phyloP scores from a whole-genome alignment of 1,284 basidiomycete species.

The Meira nashicola region DNA sequence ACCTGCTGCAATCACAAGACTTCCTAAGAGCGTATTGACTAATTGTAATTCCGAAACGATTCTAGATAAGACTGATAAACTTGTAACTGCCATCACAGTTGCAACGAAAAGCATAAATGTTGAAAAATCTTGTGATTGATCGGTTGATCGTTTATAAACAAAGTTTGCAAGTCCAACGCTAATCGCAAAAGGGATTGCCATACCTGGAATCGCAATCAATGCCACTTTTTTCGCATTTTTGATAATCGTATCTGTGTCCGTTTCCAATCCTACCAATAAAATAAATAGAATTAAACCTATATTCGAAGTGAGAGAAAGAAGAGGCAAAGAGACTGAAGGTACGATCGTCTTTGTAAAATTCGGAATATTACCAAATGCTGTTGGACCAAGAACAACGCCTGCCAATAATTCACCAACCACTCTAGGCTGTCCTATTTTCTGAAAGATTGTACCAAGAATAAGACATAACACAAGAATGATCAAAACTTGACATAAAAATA shows the following conservation, averaged over 20 bases:
- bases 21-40: constrained; percentile 30
- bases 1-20: constrained; percentile 33
- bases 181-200: constrained; percentile 39
- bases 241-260: constrained; percentile 36
- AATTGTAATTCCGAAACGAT: constrained; percentile 39
- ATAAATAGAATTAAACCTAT: constrained; percentile 35
- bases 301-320: constrained; percentile 28
- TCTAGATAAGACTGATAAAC: constrained; percentile 27
- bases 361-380: constrained; percentile 32
- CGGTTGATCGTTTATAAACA: constrained; percentile 27
- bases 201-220: constrained; percentile 34
- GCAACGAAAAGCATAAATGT: constrained; percentile 42
- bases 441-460: constrained; percentile 27
- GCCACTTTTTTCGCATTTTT: constrained; percentile 30
- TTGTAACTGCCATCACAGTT: constrained; percentile 41
- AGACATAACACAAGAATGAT: constrained; percentile 35
- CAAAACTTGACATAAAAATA: constrained; percentile 28
- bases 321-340: constrained; percentile 19
- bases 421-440: constrained; percentile 25
- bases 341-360: constrained; percentile 30
- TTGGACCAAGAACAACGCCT: constrained; percentile 32
- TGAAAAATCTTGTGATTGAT: constrained; percentile 29
- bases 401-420: constrained; percentile 35
- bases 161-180: constrained; percentile 33
- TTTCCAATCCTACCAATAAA: constrained; percentile 39